Evolutionary conservation across 108 stramenopile genomes (phyloP), one percentile per base, ranked within the genome.

Genomic region (Cyclotella sp.): DNA sequence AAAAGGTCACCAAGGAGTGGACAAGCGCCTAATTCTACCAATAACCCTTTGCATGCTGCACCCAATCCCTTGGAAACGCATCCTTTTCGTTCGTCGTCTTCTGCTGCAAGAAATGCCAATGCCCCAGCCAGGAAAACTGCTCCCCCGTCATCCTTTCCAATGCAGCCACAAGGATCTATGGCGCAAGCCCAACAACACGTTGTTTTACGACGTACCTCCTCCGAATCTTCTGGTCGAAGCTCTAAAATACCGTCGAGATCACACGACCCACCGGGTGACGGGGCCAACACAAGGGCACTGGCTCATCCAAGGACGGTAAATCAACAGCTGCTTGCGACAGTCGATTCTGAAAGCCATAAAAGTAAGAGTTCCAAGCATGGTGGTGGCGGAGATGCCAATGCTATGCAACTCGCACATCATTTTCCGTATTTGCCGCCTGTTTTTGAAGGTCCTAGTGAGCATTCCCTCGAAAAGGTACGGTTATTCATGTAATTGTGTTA

Each of bases 331-430:
- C 14, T 61, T 0, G 30, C 10, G 18, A 61, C 13, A n/a, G 60
- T 61, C 13, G 60, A 39, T 61, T 61, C 60, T 11, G 60, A 39
- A 13, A 61, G 60, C 34, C 60, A 39, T 57, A 57, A 61, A 34
- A 61, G 60, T 61, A 39, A 29, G 30, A 39, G 30, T 39, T 61
- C 60, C 30, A 61, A 61, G 34, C 12, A 11, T 39, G 6, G 12
- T 5, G 34, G 30, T 61, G 29, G 30, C 1, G 34, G 34, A 39
- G 30, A 39, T 19, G 60, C 30, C 7, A 61, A 61, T 11, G 29
- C 12, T 0, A 1, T 39, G 11, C 11, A 34, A n/a, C 60, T 61
- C 11, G 12, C 7, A n/a, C 60, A 39, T 61, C 60, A 34, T 39
- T 34, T 61, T 39, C 14, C 29, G 13, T 29, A 29, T 34, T 34